Evolutionary conservation across 1,139 yeast species (phyloP).

Genomic region (Pichia sp.): DNA sequence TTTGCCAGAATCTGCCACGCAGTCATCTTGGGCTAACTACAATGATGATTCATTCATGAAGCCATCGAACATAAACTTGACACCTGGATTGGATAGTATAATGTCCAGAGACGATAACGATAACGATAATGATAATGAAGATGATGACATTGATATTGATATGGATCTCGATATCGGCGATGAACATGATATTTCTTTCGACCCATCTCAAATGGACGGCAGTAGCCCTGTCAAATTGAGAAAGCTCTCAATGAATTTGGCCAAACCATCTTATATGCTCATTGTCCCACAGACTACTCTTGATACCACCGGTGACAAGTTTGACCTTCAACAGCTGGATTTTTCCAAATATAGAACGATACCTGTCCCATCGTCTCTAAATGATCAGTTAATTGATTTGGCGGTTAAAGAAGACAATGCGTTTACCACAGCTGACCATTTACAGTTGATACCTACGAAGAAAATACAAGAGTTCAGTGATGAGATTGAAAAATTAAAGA

Average conservation of each 20-base stretch:
- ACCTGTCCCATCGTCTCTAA: too few species aligned
- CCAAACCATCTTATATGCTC: constrained; percentile 8
- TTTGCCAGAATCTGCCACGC: too few species aligned
- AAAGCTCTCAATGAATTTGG: constrained; percentile 7
- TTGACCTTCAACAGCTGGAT: constrained; percentile 4
- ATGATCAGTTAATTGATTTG: too few species aligned
- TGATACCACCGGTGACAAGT: not conserved
- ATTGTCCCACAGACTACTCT: constrained; percentile 11
- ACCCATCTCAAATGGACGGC: too few species aligned
- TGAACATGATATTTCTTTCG: too few species aligned
- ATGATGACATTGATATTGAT: constrained; percentile 30
- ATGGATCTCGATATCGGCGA: constrained; percentile 2
- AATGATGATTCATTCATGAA: constrained; percentile 25
- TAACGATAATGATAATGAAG: constrained; percentile 29
- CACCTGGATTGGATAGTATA: too few species aligned
- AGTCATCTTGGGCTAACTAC: constrained; percentile 31
- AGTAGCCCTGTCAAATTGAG: constrained; percentile 10
- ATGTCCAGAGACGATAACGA: constrained; percentile 3
- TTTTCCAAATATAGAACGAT: constrained; percentile 6
- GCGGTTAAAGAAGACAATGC: too few species aligned
- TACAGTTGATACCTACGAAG: too few species aligned
- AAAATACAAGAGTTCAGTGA: too few species aligned
- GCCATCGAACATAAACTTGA: not conserved
- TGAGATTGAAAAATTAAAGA: too few species aligned
- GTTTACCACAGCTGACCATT: too few species aligned